These are phyloP conservation scores for Ceratocystis lukuohia DNA, from an alignment of 2,329 filamentous ascomycete species.

Conservation along the genomic window DNA sequence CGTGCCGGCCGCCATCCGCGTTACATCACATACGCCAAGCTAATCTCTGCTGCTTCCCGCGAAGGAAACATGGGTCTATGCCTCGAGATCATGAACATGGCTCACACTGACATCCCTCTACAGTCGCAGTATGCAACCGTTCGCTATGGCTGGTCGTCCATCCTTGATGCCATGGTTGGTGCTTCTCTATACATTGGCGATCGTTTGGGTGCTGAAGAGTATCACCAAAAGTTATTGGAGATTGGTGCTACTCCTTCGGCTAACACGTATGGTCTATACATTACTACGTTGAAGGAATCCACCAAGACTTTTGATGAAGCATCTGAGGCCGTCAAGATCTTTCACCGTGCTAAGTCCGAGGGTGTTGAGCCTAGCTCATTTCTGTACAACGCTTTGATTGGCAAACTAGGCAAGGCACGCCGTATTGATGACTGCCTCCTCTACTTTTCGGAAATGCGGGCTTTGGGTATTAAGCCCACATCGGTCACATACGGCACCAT, in stretches of 20 bases:
- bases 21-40: constrained; percentile 93
- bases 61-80: constrained; percentile 69
- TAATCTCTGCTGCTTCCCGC: constrained; percentile 81
- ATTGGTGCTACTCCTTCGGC: constrained; percentile 87
- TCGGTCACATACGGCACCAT: constrained; percentile 97
- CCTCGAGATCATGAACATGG: constrained; percentile 79
- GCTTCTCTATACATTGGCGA: constrained; percentile 75
- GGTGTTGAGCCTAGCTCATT: constrained; percentile 94
- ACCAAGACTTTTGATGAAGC: constrained; percentile 97
- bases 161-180: constrained; percentile 91
- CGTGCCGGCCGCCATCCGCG: constrained; percentile 80
- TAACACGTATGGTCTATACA: constrained; percentile 96
- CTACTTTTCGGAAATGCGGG: constrained; percentile 97
- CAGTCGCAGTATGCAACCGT: constrained; percentile 74
- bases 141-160: constrained; percentile 90
- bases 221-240: constrained; percentile 78
- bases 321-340: constrained; percentile 92
- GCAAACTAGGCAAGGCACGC: constrained; percentile 93
- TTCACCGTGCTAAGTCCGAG: constrained; percentile 82
- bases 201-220: constrained; percentile 67
- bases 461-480: constrained; percentile 81
- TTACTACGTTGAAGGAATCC: constrained; percentile 95
- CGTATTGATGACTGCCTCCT: constrained; percentile 96
- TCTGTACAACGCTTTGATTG: constrained; percentile 94
- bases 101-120: constrained; percentile 75